Conservation (phyloP, 73 alveolate genomes). For the Paramecium caudatum region DNA sequence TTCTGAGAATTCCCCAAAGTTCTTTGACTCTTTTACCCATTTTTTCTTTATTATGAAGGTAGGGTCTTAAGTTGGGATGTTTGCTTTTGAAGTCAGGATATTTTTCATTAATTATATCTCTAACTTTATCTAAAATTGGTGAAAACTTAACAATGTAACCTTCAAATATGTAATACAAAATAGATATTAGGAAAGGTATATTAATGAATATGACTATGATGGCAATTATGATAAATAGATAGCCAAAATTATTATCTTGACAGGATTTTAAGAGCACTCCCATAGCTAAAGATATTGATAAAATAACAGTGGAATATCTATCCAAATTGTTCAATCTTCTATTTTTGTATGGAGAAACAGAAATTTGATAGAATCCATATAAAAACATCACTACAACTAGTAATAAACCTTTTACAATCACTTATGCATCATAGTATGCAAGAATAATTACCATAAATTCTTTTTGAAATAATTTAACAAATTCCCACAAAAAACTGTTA, state of each 20-base stretch:
- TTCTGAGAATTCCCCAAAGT: constrained; percentile 21
- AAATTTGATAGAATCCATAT: constrained; percentile 32
- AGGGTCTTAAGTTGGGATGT: background rate
- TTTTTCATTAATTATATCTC: constrained; percentile 33
- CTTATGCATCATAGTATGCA: constrained; percentile 25
- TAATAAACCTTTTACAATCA: constrained; percentile 61
- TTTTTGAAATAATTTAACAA: constrained; percentile 69
- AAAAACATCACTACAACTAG: constrained; percentile 40
- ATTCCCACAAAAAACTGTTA: constrained; percentile 71
- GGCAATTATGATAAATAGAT: constrained; percentile 6
- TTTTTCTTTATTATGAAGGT: background rate
- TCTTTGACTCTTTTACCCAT: constrained; percentile 30
- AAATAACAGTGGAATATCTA: constrained; percentile 57
- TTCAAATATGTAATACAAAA: constrained; percentile 40
- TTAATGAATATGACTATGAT: background rate
- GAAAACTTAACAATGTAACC: constrained; percentile 8
- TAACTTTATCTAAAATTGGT: constrained; percentile 24
- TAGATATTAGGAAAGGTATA: constrained; percentile 23
- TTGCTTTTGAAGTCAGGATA: constrained; percentile 1
- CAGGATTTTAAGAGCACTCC: constrained; percentile 13
- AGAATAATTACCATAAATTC: constrained; percentile 62
- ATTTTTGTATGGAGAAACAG: constrained; percentile 60
- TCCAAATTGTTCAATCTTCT: constrained; percentile 67
- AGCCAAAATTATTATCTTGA: constrained; percentile 21
- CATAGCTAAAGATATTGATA: constrained; percentile 45